Conservation (phyloP, 345 rosid species). For the Hevea brasiliensis region DNA sequence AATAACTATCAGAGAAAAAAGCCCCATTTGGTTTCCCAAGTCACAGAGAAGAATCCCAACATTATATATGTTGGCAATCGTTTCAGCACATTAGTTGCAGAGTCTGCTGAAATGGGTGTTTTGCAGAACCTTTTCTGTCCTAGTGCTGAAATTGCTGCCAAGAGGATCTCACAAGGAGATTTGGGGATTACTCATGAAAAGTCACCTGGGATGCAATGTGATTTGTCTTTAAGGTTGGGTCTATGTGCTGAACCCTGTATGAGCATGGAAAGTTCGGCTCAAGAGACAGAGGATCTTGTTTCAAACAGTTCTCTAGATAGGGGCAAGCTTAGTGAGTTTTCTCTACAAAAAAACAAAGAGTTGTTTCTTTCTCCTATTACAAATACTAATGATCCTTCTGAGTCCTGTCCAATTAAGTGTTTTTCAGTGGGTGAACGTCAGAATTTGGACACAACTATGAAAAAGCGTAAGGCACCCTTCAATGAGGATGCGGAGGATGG, state of each 20-base stretch:
- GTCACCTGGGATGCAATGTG: constrained; percentile 49
- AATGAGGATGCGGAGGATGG: constrained; percentile 40
- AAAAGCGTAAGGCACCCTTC: constrained; percentile 51
- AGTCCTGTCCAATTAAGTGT: constrained; percentile 34
- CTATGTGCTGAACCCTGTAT: constrained; percentile 43
- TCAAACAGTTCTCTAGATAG: constrained; percentile 38
- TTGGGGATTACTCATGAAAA: constrained; percentile 29
- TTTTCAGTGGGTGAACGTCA: constrained; percentile 37
- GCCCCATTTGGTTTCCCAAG: constrained; percentile 36
- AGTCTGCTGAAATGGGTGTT: constrained; percentile 34
- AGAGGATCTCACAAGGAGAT: constrained; percentile 27
- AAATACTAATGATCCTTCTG: constrained; percentile 36
- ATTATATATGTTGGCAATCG: constrained; percentile 74
- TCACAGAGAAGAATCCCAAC: constrained; percentile 32
- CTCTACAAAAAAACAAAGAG: constrained; percentile 45
- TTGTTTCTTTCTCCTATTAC: constrained; percentile 59
- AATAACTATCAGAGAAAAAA: constrained; percentile 40
- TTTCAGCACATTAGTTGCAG: constrained; percentile 44
- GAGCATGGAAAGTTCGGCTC: constrained; percentile 43
- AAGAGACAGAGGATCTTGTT: constrained; percentile 37
- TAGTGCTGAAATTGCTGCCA: constrained; percentile 30
- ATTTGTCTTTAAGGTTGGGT: constrained; percentile 85
- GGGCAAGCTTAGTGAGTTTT: constrained; percentile 25
- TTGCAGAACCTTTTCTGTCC: constrained; percentile 31
- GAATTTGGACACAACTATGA: constrained; percentile 38